These are phyloP conservation scores for Priceomyces melissophilus DNA, from an alignment of 805 yeast genomes.

Conservation along the genomic window DNA sequence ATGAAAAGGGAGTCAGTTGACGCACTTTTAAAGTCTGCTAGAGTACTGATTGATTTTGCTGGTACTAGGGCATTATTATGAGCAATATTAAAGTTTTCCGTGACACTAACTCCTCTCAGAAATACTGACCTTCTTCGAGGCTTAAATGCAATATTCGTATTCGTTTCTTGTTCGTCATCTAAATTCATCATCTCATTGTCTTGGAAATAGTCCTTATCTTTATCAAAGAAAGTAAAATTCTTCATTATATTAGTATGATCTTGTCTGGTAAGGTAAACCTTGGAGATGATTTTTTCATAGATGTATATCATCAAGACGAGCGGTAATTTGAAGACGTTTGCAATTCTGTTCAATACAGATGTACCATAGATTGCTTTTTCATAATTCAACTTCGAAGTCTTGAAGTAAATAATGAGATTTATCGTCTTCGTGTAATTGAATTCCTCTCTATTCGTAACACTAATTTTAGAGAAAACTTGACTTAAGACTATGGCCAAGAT, in stretches of 20 bases:
- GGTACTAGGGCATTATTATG: constrained; percentile 15
- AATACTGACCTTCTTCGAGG: constrained; percentile 25
- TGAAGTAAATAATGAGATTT: constrained; percentile 36
- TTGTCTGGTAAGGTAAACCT: constrained; percentile 13
- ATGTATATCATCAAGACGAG: constrained; percentile 28
- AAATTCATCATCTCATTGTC: constrained; percentile 26
- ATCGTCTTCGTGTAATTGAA: constrained; percentile 38
- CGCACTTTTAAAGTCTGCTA: constrained; percentile 34
- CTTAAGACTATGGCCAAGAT: constrained; percentile 54
- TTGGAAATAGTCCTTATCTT: constrained; percentile 24
- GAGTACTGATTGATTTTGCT: constrained; percentile 29
- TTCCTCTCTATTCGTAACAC: constrained; percentile 33
- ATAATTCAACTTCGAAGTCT: constrained; percentile 22
- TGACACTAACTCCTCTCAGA: constrained; percentile 13
- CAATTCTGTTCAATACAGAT: constrained; percentile 10
- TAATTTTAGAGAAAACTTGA: constrained; percentile 34
- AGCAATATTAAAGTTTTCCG: constrained; percentile 9
- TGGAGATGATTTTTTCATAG: constrained; percentile 28
- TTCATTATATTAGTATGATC: constrained; percentile 18
- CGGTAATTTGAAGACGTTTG: constrained; percentile 34
- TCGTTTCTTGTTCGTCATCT: constrained; percentile 21
- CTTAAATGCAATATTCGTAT: constrained; percentile 20
- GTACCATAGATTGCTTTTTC: constrained; percentile 7
- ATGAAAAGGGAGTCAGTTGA: constrained; percentile 37
- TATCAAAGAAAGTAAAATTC: constrained; percentile 32